Evolutionary conservation across 768 basidiomycete genomes (phyloP).

Genomic region (Boletus tomentosulus): DNA sequence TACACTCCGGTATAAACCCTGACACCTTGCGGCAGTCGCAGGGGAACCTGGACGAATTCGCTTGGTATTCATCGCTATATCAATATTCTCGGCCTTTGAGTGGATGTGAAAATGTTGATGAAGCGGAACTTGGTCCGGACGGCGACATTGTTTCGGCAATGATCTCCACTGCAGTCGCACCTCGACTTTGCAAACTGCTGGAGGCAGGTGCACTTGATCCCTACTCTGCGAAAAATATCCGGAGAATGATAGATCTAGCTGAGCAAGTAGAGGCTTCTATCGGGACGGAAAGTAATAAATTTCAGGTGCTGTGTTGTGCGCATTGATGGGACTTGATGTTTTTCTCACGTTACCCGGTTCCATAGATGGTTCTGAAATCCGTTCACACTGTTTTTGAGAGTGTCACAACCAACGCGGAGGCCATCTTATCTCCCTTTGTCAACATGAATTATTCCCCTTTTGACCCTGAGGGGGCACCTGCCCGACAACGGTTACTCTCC

Average conservation of each 20-base stretch:
- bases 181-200: constrained; percentile 68
- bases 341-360: constrained; percentile 9
- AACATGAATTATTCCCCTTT: constrained; percentile 47
- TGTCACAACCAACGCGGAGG: constrained; percentile 50
- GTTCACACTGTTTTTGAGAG: constrained; percentile 49
- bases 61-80: constrained; percentile 78
- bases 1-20: background rate
- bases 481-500: constrained; percentile 65
- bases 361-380: constrained; percentile 56
- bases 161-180: constrained; percentile 79
- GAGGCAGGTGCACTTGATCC: constrained; percentile 79
- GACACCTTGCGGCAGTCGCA: constrained; percentile 33
- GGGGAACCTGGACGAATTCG: constrained; percentile 70
- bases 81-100: constrained; percentile 60
- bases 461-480: constrained; percentile 70
- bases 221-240: constrained; percentile 63
- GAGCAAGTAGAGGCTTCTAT: constrained; percentile 80
- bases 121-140: constrained; percentile 68
- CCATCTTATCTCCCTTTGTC: constrained; percentile 48
- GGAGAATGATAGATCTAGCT: constrained; percentile 63
- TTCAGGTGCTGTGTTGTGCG: constrained; percentile 44
- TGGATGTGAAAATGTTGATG: constrained; percentile 40
- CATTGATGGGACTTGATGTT: background rate
- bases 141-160: constrained; percentile 86
- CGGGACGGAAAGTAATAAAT: constrained; percentile 57